Evolutionary conservation across 208 protist species (phyloP).

Genomic region (Endotrypanum monterogeii): DNA sequence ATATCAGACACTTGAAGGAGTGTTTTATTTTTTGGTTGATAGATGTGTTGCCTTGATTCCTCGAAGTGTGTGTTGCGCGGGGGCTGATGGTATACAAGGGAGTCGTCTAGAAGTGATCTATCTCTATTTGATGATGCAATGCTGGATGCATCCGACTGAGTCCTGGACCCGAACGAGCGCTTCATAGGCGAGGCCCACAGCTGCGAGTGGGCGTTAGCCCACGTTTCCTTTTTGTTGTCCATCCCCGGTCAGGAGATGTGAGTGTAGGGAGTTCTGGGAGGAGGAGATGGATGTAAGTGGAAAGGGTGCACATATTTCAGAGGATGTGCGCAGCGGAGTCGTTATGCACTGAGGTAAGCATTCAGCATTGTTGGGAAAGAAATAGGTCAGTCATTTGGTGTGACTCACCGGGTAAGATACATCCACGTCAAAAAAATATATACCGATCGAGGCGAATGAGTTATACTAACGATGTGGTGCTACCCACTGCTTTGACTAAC

Average conservation of each 20-base stretch:
- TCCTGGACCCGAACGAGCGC: slow-evolving; percentile 21
- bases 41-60: slow-evolving; percentile 1
- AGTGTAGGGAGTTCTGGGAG: neutral
- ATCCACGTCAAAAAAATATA: neutral
- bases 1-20: slow-evolving; percentile 59
- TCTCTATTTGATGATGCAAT: slow-evolving; percentile 32
- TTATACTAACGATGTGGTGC: neutral
- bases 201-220: slow-evolving; percentile 36
- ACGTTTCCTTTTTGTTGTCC: slow-evolving; percentile 32
- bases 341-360: neutral
- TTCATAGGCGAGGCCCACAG: slow-evolving; percentile 25
- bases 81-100: neutral
- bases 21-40: slow-evolving; percentile 13
- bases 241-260: slow-evolving; percentile 5
- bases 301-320: neutral
- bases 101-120: slow-evolving; percentile 35
- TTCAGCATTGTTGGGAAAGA: neutral
- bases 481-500: neutral
- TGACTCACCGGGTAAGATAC: neutral
- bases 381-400: neutral
- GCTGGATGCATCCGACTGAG: slow-evolving; percentile 32
- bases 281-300: neutral
- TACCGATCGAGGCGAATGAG: neutral
- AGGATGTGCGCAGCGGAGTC: neutral
- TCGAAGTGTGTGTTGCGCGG: neutral